Evolutionary conservation across 1,139 yeast genomes (phyloP).

Genomic region (Yamadazyma oceani): DNA sequence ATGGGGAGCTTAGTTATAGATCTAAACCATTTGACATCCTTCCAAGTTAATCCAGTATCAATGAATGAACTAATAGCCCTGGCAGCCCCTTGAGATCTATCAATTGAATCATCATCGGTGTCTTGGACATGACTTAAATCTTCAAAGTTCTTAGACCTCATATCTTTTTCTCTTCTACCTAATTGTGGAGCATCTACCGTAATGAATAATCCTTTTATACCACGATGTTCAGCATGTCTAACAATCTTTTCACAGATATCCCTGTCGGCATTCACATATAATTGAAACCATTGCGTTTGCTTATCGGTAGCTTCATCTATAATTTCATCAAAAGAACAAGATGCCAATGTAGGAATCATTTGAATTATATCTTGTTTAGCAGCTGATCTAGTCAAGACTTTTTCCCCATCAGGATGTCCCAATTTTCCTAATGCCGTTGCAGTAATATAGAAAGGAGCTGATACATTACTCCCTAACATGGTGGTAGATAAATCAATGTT

Average conservation of each 20-base stretch:
- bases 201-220: slow-evolving; percentile 76
- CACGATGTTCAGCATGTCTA: slow-evolving; percentile 70
- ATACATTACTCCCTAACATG: slow-evolving; percentile 40
- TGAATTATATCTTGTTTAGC: slow-evolving; percentile 68
- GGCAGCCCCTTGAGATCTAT: slow-evolving; percentile 81
- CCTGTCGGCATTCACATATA: slow-evolving; percentile 70
- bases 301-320: slow-evolving; percentile 51
- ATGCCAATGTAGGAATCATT: slow-evolving; percentile 80
- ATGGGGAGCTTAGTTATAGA: slow-evolving; percentile 63
- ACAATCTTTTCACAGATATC: slow-evolving; percentile 59
- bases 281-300: slow-evolving; percentile 84
- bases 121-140: slow-evolving; percentile 58
- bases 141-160: slow-evolving; percentile 37
- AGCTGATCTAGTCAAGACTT: slow-evolving; percentile 72
- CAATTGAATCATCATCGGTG: slow-evolving; percentile 52
- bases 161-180: slow-evolving; percentile 84
- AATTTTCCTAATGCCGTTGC: slow-evolving; percentile 82
- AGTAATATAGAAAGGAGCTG: slow-evolving; percentile 66
- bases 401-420: slow-evolving; percentile 80
- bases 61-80: slow-evolving; percentile 82
- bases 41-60: slow-evolving; percentile 75
- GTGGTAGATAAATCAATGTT: slow-evolving; percentile 36
- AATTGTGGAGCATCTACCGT: slow-evolving; percentile 95
- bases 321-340: slow-evolving; percentile 73
- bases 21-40: slow-evolving; percentile 60